A percentile compares a stretch with the other conserved stretches of the same genome.
Conservation (phyloP, 2,329 filamentous ascomycete genomes). For the Aspergillus candidus region DNA sequence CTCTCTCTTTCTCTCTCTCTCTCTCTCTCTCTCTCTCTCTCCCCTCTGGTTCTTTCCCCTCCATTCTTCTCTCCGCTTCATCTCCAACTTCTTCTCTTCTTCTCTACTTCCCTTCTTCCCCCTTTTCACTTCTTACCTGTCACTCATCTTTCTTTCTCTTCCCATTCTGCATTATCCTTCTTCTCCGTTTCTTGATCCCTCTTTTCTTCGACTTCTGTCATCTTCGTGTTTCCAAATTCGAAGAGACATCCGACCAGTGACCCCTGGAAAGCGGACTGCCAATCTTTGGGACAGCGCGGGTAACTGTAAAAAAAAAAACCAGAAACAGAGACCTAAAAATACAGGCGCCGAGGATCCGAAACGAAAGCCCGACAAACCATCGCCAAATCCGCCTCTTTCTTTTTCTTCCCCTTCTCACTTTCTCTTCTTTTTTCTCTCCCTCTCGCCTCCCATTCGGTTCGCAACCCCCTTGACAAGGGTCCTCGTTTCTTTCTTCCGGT, state of each 20-base stretch:
- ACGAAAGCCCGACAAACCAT: slow-evolving; percentile 8
- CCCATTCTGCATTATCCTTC: slow-evolving; percentile 1
- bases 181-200: slow-evolving; percentile 9
- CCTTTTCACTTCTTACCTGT: neutral
- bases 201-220: slow-evolving; percentile 4
- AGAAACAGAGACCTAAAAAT: slow-evolving; percentile 5
- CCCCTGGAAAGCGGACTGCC: too few species aligned
- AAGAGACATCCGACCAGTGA: too few species aligned
- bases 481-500: neutral
- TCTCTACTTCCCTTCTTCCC: slow-evolving; percentile 5
- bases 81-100: slow-evolving; percentile 24
- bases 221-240: slow-evolving; percentile 7
- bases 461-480: slow-evolving; percentile 7
- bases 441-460: slow-evolving; percentile 18
- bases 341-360: slow-evolving; percentile 18
- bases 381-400: slow-evolving; percentile 9
- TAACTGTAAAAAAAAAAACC: neutral
- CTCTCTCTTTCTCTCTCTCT: slow-evolving; percentile 12
- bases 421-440: slow-evolving; percentile 11
- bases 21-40: slow-evolving; percentile 7
- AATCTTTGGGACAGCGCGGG: too few species aligned
- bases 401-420: slow-evolving; percentile 22
- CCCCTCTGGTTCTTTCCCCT: slow-evolving; percentile 20
- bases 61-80: slow-evolving; percentile 15
- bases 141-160: slow-evolving; percentile 4